Evolutionary conservation across 768 basidiomycete species (phyloP), one percentile per base, ranked within the genome.

Genomic region (Pholiota microspora): DNA sequence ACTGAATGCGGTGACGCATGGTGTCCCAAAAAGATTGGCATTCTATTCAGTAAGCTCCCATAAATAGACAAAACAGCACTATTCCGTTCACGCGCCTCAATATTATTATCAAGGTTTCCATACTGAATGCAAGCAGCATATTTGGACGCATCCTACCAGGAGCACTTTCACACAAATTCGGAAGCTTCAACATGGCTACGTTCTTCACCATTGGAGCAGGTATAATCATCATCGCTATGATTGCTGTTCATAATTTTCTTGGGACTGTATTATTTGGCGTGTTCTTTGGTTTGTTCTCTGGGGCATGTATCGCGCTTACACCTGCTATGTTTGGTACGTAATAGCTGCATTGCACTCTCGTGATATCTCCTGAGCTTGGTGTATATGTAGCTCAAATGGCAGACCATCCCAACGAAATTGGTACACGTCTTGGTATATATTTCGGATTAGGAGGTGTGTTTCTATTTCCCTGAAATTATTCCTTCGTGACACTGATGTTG

Each of bases 101-200:
- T n/a, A n/a, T n/a, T n/a, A n/a, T n/a, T n/a, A n/a, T n/a, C n/a
- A 42, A 83, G 78, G 55, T 85, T 15, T 71, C 82, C 0, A 74
- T 86, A 28, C 59, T 85, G 10, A 86, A 85, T 53, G 83, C 73
- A 2, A 72, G 76, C 15, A 75, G 74, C 47, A 64, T 81, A 16
- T 66, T 79, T 35, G 86, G 85, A 4, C 77, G 85, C 31, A 61
- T 78, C 2, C 57, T 82, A 9, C 74, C 81, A 0, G 74, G 73
- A 16, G 64, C 77, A 23, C 61, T 82, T 27, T 75, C 73, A n/a
- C 66, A 69, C 2, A 58, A 55, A 24, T 45, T 76, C 55, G 82
- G 84, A 1, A 69, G 77, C 7, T 70, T 76, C 36, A 81, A 74
- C 57, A 52, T 81, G 4, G 64, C 74, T 2, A 69, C 73, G 4